Base-by-base conservation (phyloP, 225 moss, liverwort and hornwort genomes). In the Pseudoscleropodium purum region DNA sequence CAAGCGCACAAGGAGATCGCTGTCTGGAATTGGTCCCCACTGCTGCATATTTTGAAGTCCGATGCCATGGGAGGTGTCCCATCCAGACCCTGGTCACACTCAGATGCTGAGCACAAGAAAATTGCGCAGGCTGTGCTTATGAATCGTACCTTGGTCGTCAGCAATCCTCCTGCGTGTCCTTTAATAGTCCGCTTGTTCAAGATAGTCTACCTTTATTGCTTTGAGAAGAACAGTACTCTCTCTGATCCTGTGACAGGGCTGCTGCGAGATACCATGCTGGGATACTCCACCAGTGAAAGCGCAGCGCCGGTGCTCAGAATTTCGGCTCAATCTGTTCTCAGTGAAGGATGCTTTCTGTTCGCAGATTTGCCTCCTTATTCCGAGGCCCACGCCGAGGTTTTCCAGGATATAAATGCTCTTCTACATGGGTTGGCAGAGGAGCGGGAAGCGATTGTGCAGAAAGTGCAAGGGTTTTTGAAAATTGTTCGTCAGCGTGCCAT, bases 21-120 rank as follows among this genome's bases (percentile, higher is more conserved):
- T 36, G 90, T 90, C 51, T 94, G 92, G 94, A 89, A 93, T 45
- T 93, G 93, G 93, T 94, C 94, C 25, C 94, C 94, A 20, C 77
- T 94, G 45, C 84, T 91, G 24, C 90, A 93, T 69, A 79, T 93
- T 67, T 62, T 94, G 81, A 92, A 79, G 77, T 83, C 86, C 57
- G 93, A 94, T 63, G 75, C 59, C 45, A 84, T 94, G 70, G 84
- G 67, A 62, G 94, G 93, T 69, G 81, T 94, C 61, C 94, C 93
- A 33, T 88, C 89, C 43, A 90, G 88, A 86, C 94, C 94, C 70
- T 94, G 94, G 94, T 78, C 80, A 29, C 94, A 94, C 82, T 92
- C 90, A 11, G 93, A 92, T 39, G 81, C 81, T 21, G 94, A 94
- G 92, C 88, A 90, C 10, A 89, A 87, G 70, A 79, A 88, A 70